Evolutionary conservation across 345 rosid species (phyloP), one percentile per base, ranked within the genome.

Genomic region (Rhodamnia argentea): DNA sequence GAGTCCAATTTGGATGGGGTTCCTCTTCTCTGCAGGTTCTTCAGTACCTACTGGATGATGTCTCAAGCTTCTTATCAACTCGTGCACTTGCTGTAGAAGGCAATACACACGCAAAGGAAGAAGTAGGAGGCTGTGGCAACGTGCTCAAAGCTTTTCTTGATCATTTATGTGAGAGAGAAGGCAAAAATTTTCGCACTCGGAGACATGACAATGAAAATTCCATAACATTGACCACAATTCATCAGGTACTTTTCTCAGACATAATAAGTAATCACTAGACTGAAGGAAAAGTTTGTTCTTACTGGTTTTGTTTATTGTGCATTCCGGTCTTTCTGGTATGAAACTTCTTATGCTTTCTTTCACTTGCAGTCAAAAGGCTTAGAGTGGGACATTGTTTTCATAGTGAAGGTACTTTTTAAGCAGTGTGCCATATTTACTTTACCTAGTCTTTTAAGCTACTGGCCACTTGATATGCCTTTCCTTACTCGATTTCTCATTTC

Each of bases 301-400:
- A 37, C 22, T 9, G 26, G 81, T 70, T 70, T 70, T 70, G 23
- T 70, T 70, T 37, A 40, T 37, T 70, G 47, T 70, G 47, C 40
- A 37, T 70, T 70, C 26, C 10, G 26, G 23, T 70, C 81, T 70
- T 64, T 37, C 81, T 10, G 14, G 26, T 10, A 20, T 37, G 47
- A 70, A 18, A 70, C 47, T 16, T 64, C 13, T 64, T 70, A 70
- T 70, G 84, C 27, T 88, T 78, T 70, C 60, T 88, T 85, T 26
- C 88, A 75, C 88, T 82, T 91, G 95, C 94, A 96, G 99, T 96
- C 99, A 40, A 97, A 97, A 92, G 99, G 99, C 89, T 91, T 97
- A 86, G 99, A 97, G 85, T 97, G 99, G 99, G 99, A 96, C 90
- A 84, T 90, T 55, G 98, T 96, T 89, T 97, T 97, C 93, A 91